phyloP scores from a whole-genome alignment of 2,329 filamentous ascomycete species.

The Aspergillus sergii region DNA sequence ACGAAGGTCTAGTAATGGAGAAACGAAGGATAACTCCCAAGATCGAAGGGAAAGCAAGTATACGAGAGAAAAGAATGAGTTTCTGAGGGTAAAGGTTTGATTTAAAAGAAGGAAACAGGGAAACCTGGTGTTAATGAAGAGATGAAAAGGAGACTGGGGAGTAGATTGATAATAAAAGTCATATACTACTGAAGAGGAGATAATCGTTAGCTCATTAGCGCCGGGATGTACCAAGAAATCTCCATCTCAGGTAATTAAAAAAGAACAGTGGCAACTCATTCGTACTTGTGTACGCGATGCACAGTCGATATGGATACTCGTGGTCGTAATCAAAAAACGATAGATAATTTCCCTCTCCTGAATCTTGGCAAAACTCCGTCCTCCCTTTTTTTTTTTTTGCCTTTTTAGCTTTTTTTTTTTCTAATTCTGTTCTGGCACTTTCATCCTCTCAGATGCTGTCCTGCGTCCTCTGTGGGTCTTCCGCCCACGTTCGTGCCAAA shows the following conservation, averaged over 20 bases:
- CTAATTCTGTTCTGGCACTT: neutral
- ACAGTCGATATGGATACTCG: conserved; percentile 11
- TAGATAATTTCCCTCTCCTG: neutral
- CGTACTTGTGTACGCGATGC: conserved; percentile 8
- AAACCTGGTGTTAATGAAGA: neutral
- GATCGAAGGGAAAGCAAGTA: neutral
- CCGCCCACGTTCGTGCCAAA: conserved; percentile 7
- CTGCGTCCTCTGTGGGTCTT: neutral
- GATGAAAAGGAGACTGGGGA: neutral
- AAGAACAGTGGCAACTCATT: conserved; percentile 19
- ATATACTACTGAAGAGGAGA: conserved; percentile 6
- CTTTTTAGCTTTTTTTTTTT: neutral
- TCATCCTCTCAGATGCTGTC: neutral
- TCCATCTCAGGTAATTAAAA: neutral
- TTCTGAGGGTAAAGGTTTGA: neutral
- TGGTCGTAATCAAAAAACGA: conserved; percentile 6
- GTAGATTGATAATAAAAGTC: neutral
- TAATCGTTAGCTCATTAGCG: conserved; percentile 17
- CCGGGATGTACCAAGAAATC: neutral
- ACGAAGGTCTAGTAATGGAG: neutral
- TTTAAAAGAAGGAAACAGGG: neutral
- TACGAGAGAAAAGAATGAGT: neutral
- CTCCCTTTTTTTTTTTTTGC: neutral
- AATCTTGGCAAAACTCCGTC: neutral
- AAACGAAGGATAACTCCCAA: neutral